Evolutionary conservation across 768 basidiomycete species (phyloP), one percentile per base, ranked within the genome.

Genomic region (Tephrocybe sp.): DNA sequence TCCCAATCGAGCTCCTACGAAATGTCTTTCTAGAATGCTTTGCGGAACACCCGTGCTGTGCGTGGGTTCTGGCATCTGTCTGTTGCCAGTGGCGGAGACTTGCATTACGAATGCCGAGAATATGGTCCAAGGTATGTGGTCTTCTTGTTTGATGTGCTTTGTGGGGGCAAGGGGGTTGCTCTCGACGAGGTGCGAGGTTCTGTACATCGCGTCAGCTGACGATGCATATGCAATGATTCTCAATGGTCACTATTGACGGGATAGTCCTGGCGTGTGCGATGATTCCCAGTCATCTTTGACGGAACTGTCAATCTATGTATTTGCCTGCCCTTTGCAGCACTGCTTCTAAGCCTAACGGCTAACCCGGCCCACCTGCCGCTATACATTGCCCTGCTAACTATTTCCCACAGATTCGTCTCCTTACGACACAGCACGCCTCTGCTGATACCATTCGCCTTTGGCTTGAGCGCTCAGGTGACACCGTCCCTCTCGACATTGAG

Each of bases 381-480:
- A 31, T 49, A 16, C 40, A 49, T 32, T 18, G n/a, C 16, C 34
- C 27, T 51, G 40, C 38, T 5, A 42, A 24, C 26, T 47, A 15
- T 18, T 49, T 39, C 42, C 30, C 40, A 35, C 63, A 87, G 87
- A 87, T 91, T 57, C 86, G 87, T 16, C 78, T 91, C 34, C 71
- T 84, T 36, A 88, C 88, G 18, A 84, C 79, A 24, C 84, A 83
- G 52, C 73, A 79, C 32, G 73, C 85, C 8, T 87, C 87, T 24
- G 80, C 89, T 22, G 89, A 92, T 60, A 89, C 84, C 5, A 79
- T 92, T 41, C 84, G 89, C 7, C 75, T 92, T 9, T 92, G 89
- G 89, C 75, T 92, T 0, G 88, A 90, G 63, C 83, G 89, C 22
- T 86, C 89, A 11, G 89, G 89, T 15, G 70, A 74, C 44, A 75